Conservation (phyloP, 2,329 filamentous ascomycete species). For the Trichocomaceae sp. region DNA sequence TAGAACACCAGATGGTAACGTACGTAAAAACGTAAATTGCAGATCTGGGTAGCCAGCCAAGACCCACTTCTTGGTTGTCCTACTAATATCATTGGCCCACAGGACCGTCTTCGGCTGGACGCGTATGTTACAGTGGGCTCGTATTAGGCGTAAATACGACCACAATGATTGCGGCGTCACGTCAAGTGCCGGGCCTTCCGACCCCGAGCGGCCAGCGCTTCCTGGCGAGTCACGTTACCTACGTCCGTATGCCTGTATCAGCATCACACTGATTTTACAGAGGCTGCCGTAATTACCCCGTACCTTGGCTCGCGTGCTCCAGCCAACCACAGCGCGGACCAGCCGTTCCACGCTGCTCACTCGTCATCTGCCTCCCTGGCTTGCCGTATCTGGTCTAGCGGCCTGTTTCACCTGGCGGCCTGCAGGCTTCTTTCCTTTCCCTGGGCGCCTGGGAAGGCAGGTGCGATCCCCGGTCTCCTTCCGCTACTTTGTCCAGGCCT, state of each 20-base stretch:
- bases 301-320: background rate
- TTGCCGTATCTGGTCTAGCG: background rate
- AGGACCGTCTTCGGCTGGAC: too few relatives aligned
- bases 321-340: constrained; percentile 10
- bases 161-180: background rate
- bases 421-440: background rate
- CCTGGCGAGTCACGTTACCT: too few relatives aligned
- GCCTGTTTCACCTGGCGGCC: background rate
- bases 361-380: constrained; percentile 8
- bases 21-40: too few relatives aligned
- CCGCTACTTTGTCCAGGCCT: background rate
- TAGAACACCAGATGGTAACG: too few relatives aligned
- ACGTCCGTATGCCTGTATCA: too few relatives aligned
- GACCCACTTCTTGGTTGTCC: background rate
- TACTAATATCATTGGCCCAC: background rate
- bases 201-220: too few relatives aligned
- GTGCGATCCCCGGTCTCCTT: background rate
- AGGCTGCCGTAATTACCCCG: background rate
- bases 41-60: background rate
- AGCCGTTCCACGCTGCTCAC: background rate
- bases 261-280: background rate
- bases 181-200: constrained; percentile 1
- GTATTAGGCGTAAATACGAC: background rate
- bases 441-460: background rate
- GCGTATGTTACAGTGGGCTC: background rate